Percentiles rank a stretch among this genome's conserved stretches.
phyloP scores from a whole-genome alignment of 805 yeast species.

The Myxozyma mucilagina region DNA sequence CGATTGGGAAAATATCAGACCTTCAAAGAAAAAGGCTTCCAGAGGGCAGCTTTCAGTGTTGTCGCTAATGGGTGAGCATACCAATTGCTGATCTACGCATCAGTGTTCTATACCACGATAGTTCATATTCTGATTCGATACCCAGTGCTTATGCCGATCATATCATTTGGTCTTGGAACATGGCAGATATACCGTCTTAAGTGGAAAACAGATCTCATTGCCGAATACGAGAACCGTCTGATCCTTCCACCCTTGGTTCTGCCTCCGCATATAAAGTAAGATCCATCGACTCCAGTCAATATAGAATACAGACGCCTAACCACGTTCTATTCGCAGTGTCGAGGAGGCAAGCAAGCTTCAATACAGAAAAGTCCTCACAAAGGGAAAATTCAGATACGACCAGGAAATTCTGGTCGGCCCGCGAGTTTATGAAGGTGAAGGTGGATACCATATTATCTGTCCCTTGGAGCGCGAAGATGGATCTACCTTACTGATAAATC shows the following conservation, averaged over 20 bases:
- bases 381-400: constrained; percentile 77
- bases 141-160: constrained; percentile 72
- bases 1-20: constrained; percentile 80
- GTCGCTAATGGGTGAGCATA: constrained; percentile 17
- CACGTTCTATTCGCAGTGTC: constrained; percentile 48
- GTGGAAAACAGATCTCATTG: constrained; percentile 86
- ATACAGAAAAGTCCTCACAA: constrained; percentile 72
- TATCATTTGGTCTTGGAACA: constrained; percentile 81
- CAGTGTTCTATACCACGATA: background rate
- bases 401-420: constrained; percentile 94
- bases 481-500: constrained; percentile 72
- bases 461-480: constrained; percentile 83
- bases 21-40: constrained; percentile 40
- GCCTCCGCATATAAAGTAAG: constrained; percentile 48
- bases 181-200: constrained; percentile 87
- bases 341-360: constrained; percentile 72
- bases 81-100: background rate
- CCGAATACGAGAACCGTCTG: constrained; percentile 78
- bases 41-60: constrained; percentile 4
- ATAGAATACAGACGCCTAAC: background rate
- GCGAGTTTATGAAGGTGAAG: constrained; percentile 64
- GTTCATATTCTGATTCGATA: background rate
- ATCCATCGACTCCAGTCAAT: background rate
- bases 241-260: constrained; percentile 70
- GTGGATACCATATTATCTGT: constrained; percentile 78